phyloP scores from a whole-genome alignment of 352 stramenopile genomes.

The Phytophthora fragariae region DNA sequence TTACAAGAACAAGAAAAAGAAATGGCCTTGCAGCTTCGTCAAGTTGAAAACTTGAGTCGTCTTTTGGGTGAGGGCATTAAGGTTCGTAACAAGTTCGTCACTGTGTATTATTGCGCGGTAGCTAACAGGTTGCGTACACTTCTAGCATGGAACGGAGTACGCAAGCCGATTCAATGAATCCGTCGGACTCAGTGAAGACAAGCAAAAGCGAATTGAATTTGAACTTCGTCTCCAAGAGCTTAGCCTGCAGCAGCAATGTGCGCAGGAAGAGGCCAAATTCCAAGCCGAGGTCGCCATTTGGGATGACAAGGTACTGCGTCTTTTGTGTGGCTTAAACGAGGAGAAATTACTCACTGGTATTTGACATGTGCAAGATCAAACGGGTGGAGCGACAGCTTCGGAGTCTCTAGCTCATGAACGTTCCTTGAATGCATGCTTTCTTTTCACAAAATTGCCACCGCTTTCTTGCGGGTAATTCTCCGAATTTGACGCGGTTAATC shows the following conservation, averaged over 20 bases:
- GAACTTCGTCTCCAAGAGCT: slow-evolving; percentile 41
- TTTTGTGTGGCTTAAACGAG: background rate
- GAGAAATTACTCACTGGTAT: background rate
- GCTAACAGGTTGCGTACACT: background rate
- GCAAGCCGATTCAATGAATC: slow-evolving; percentile 18
- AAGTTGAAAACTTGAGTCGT: slow-evolving; percentile 32
- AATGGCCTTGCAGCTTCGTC: slow-evolving; percentile 14
- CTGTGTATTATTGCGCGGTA: background rate
- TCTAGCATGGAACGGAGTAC: slow-evolving; percentile 36
- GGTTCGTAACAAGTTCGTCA: slow-evolving; percentile 20
- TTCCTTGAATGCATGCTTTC: background rate
- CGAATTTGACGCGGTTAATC: slow-evolving; percentile 8
- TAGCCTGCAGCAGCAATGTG: slow-evolving; percentile 36
- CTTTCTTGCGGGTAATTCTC: slow-evolving; percentile 12
- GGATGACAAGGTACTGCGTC: slow-evolving; percentile 42
- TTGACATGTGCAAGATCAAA: slow-evolving; percentile 30
- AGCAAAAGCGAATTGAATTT: slow-evolving; percentile 38
- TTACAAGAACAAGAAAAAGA: slow-evolving; percentile 37
- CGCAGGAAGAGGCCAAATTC: slow-evolving; percentile 37
- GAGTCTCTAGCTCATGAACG: slow-evolving; percentile 12
- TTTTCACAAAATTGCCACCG: background rate
- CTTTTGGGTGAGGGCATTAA: slow-evolving; percentile 43
- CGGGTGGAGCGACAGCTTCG: slow-evolving; percentile 32
- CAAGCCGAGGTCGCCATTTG: slow-evolving; percentile 35
- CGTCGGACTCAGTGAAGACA: slow-evolving; percentile 14